These are phyloP conservation scores for Trypanosoma platydactyli DNA, from an alignment of 208 protist genomes.

Conservation along the genomic window DNA sequence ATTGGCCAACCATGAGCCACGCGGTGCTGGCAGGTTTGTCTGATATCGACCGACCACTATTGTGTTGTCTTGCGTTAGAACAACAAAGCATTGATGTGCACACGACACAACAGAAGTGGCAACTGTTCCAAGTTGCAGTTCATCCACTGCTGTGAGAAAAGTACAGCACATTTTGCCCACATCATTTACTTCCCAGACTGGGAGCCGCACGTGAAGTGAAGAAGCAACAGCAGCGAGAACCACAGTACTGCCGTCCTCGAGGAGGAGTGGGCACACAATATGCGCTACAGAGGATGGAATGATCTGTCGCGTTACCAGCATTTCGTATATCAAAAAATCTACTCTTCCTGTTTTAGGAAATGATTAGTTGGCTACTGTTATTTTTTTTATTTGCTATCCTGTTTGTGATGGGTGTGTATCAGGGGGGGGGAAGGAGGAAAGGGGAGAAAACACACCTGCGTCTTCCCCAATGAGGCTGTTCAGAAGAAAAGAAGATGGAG, in stretches of 20 bases:
- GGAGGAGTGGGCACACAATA: slow-evolving; percentile 23
- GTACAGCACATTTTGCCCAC: slow-evolving; percentile 3
- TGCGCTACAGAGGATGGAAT: slow-evolving; percentile 30
- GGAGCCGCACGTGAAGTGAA: slow-evolving; percentile 17
- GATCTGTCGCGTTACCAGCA: slow-evolving; percentile 31
- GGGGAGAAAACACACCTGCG: no score
- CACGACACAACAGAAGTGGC: slow-evolving; percentile 40
- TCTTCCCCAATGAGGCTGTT: no score
- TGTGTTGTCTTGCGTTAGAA: slow-evolving; percentile 60
- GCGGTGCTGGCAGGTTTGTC: slow-evolving; percentile 41
- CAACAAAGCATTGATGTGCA: slow-evolving; percentile 68
- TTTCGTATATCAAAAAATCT: not conserved
- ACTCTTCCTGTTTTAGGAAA: not conserved
- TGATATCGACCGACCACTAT: slow-evolving; percentile 74
- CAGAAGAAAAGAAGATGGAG: no score
- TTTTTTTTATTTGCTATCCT: not conserved
- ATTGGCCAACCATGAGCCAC: slow-evolving; percentile 20
- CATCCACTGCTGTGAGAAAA: slow-evolving; percentile 27
- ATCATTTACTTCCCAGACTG: not conserved
- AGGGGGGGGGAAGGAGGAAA: no score
- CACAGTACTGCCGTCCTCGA: slow-evolving; percentile 43
- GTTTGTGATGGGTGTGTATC: no score
- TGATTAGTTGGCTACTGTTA: not conserved
- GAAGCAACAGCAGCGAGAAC: slow-evolving; percentile 24
- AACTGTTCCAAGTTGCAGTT: slow-evolving; percentile 40